Percentiles rank a stretch among this genome's conserved stretches.
These are phyloP conservation scores for Fragosphaeria purpurea DNA, from an alignment of 2,329 filamentous ascomycete species.

Conservation along the genomic window DNA sequence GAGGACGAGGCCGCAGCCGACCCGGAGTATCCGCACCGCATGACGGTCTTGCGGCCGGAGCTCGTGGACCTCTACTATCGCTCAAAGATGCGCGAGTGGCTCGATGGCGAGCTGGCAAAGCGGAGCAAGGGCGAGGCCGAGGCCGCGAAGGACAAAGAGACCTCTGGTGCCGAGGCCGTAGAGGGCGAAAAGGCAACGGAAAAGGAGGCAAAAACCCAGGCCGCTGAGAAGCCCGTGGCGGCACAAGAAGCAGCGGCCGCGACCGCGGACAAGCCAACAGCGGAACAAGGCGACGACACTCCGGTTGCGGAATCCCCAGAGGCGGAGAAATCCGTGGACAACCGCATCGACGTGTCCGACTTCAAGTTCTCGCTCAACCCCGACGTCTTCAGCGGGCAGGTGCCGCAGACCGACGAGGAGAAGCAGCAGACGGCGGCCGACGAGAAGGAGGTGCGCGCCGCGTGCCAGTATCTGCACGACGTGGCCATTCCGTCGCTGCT, in stretches of 20 bases:
- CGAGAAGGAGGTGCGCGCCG: constrained; percentile 77
- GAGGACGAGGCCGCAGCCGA: constrained; percentile 24
- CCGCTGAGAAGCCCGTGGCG: not conserved
- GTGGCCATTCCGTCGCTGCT: constrained; percentile 77
- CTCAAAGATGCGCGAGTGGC: constrained; percentile 78
- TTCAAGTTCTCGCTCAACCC: constrained; percentile 89
- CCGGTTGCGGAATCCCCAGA: constrained; percentile 4
- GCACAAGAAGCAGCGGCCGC: constrained; percentile 13
- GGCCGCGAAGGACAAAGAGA: not conserved
- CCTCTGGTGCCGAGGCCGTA: not conserved
- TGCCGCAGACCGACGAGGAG: constrained; percentile 81
- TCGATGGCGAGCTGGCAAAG: constrained; percentile 65
- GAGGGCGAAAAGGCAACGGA: not conserved
- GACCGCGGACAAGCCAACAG: constrained; percentile 17
- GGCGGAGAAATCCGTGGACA: constrained; percentile 39
- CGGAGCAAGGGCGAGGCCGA: constrained; percentile 34
- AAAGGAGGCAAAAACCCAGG: not conserved
- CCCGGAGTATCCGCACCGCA: constrained; percentile 76
- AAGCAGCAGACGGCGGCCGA: constrained; percentile 74
- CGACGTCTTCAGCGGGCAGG: constrained; percentile 88
- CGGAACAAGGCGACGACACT: constrained; percentile 24
- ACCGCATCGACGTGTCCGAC: constrained; percentile 73
- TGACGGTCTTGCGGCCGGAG: constrained; percentile 88
- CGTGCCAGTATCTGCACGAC: constrained; percentile 66
- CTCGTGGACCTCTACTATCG: constrained; percentile 80